A percentile compares a stretch with the other conserved stretches of the same genome.
phyloP scores from a whole-genome alignment of 495 filamentous ascomycete genomes.

The Delitschia confertaspora region DNA sequence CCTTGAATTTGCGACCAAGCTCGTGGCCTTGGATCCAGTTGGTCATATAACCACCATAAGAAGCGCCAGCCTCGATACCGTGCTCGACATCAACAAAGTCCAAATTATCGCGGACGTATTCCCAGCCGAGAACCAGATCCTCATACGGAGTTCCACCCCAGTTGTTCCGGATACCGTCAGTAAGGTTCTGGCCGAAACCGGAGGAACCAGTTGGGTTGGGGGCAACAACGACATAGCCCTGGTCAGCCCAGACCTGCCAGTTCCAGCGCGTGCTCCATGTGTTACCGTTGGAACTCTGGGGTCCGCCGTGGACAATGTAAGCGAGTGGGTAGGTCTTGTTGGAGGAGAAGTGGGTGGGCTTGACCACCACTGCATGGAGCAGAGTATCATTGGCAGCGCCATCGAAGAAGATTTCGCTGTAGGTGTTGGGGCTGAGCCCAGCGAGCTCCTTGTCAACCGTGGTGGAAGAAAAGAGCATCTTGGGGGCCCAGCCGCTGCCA shows the following conservation, averaged over 20 bases:
- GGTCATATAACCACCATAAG: slow-evolving; percentile 45
- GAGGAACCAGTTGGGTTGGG: slow-evolving; percentile 47
- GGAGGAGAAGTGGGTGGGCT: slow-evolving; percentile 40
- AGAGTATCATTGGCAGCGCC: slow-evolving; percentile 23
- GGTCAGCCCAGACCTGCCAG: slow-evolving; percentile 46
- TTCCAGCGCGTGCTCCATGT: slow-evolving; percentile 47
- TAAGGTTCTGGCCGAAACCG: slow-evolving; percentile 43
- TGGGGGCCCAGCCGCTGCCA: slow-evolving; percentile 24
- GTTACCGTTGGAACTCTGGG: slow-evolving; percentile 43
- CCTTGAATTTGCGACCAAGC: slow-evolving; percentile 46
- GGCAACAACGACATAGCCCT: slow-evolving; percentile 48
- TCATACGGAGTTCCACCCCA: slow-evolving; percentile 49
- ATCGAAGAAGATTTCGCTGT: slow-evolving; percentile 36
- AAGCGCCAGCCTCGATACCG: slow-evolving; percentile 44
- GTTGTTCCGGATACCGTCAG: slow-evolving; percentile 40
- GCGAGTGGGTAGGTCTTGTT: slow-evolving; percentile 44
- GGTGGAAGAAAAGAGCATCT: slow-evolving; percentile 29
- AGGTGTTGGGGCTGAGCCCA: slow-evolving; percentile 9
- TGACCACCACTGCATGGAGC: slow-evolving; percentile 40
- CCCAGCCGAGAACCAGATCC: slow-evolving; percentile 46
- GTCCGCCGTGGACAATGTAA: slow-evolving; percentile 47
- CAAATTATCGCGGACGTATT: slow-evolving; percentile 43
- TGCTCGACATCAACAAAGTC: slow-evolving; percentile 43
- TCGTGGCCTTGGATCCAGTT: slow-evolving; percentile 51
- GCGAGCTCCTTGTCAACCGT: slow-evolving; percentile 28